Base-by-base conservation (phyloP, 1,139 yeast genomes). In the Saccharomyces hybrid region DNA sequence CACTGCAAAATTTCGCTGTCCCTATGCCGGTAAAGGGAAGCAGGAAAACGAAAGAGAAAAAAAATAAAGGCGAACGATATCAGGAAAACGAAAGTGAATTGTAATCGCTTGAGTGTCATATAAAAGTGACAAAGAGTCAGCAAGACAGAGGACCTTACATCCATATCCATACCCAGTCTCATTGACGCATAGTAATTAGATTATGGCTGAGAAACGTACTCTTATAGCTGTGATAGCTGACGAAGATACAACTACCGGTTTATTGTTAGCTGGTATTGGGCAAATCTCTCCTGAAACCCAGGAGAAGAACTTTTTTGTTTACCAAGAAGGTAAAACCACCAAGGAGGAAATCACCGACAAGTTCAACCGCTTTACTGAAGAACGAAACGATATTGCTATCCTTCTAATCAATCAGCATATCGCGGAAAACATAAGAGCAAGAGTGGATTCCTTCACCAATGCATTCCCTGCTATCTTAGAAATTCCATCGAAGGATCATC, bases 401-500 rank as follows among this genome's bases (percentile, higher is more conserved):
- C 73, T 93, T 59, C 78, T 93, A 69, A 90, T 93, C 69, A 93
- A 91, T 71, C 99, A 93, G 72, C 97, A 90, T 73, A 78, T 93
- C 63, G 99, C 99, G 11, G 98, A 95, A 67, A 79, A 83, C 65
- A 93, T 93, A 57, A 80, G 99, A 71, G 79, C 78, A 63, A 79
- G 81, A 62, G 90, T 93, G 51, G 99, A 95, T 67, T 78, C 81
- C 50, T 93, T 81, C 73, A 83, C 96, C 34, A 83, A 84, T 63
- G 96, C 99, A 9, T 93, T 93, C 73, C 99, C 99, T 6, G 97
- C 99, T 2, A 83, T 93, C 52, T 78, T 93, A 67, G 99, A 93
- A 73, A 93, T 93, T 63, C 99, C 99, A 44, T 88, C 98, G 16
- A 93, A 93, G 75, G 99, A 93, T 69, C 98, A 93, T 70, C 99